Base-by-base conservation (phyloP, 2,329 filamentous ascomycete species). In the Penicillium fuscoglaucum region DNA sequence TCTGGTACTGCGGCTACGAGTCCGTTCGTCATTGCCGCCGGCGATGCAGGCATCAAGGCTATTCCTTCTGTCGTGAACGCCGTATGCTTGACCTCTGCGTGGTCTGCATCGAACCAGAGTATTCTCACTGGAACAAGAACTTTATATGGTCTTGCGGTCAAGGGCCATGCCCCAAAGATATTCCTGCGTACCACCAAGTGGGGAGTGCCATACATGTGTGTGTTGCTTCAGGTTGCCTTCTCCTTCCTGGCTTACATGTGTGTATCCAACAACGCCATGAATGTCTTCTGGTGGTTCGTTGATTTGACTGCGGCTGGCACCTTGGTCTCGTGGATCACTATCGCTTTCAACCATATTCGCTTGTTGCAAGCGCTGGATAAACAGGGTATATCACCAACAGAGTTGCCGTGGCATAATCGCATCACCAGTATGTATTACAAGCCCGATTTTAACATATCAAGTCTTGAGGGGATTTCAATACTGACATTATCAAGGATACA, bases 31-130 rank as follows among this genome's bases (percentile, higher is more conserved):
- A 90, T 92, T 61, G 90, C 89, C 19, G 86, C 88, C 39, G 80
- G 83, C 12, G 82, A 84, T 31, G 89, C 89, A 2, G 85, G 87
- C 0, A 87, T 92, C 57, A 80, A 79, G 5, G 87, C 82, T 7
- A 82, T 92, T 5, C 87, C 88, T 0, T 86, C 85, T 6, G 83
- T 93, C 55, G 87, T 93, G 74, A 93, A 93, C 71, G 89, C 88
- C 37, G 80, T 92, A 28, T 87, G 93, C 65, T 81, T 92, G 63
- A 90, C 87, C 0, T 89, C 87, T 0, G 88, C 87, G 0, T 87
- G 85, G 75, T 90, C 88, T 0, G 82, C 88, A 0, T 86, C 84
- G 0, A 91, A 91, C 65, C 85, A 88, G 63, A 84, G 83, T 67
- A 77, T 92, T 52, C 81, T 82, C 66, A 78, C 79, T 2, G 80